Base-by-base conservation (phyloP, 1,139 yeast genomes). In the Blastobotrys proliferans region DNA sequence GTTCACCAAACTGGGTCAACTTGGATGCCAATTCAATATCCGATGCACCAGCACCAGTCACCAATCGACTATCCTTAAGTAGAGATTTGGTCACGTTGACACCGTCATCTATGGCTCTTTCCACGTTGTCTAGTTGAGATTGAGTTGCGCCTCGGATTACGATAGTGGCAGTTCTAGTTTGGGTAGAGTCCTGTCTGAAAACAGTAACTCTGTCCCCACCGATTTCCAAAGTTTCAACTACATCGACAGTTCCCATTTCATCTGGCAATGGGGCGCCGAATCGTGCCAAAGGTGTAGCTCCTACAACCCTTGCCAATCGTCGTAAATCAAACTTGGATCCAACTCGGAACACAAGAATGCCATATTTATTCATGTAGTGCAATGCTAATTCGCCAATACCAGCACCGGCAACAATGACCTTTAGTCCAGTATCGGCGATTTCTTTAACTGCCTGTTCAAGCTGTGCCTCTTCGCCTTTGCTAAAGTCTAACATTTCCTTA, bases 201-300 rank as follows among this genome's bases (percentile, higher is more conserved):
- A 94, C 76, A 9, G 98, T 92, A 32, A 92, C 98, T 63, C 97
- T 78, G 67, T 94, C 97, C 44, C 97, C 97, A 54, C 98, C 98
- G 60, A 92, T 87, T 69, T 92, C 98, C 56, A 78, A 77, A 18
- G 96, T 84, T 69, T 86, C 95, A 41, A 94, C 92, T 21, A 83
- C 66, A 63, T 92, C 98, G 51, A 92, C 77, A 35, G 75, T 66
- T 46, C 98, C 98, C 74, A 85, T 77, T 67, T 92, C 97, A 59
- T 90, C 96, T 11, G 95, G 92, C 70, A 85, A 79, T 56, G 97
- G 97, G 1, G 96, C 95, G 52, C 96, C 97, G 47, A 94, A 74
- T 66, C 97, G 77, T 42, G 97, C 94, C 60, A 90, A 73, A 45
- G 98, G 97, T 17, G 97, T 84, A 34, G 97, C 97, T 40, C 97